Percentiles rank a stretch among this genome's conserved stretches.
Evolutionary conservation across 768 basidiomycete species (phyloP).

Genomic region (Phanerochaete sordida): DNA sequence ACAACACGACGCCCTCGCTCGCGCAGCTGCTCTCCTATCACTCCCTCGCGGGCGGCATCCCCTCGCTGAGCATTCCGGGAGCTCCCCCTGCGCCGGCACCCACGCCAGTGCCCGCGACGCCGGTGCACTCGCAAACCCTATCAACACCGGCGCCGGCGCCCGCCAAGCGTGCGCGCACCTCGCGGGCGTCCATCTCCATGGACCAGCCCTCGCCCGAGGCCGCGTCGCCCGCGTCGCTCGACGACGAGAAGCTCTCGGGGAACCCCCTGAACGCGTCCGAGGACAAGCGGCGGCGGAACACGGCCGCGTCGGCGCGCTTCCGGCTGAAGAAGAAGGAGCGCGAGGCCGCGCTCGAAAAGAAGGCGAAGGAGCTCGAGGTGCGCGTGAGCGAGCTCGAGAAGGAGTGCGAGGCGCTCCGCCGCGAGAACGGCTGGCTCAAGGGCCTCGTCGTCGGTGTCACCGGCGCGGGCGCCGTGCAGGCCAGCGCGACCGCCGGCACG

Average conservation of each 20-base stretch:
- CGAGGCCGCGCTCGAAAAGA: constrained; percentile 82
- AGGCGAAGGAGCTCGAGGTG: constrained; percentile 79
- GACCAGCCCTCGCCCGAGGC: constrained; percentile 27
- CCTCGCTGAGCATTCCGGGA: constrained; percentile 20
- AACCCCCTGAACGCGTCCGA: constrained; percentile 53
- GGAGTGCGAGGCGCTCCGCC: constrained; percentile 83
- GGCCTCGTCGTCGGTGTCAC: constrained; percentile 87
- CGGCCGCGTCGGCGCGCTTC: constrained; percentile 90
- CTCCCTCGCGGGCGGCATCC: constrained; percentile 32
- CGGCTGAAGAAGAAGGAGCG: constrained; percentile 95
- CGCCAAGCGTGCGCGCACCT: constrained; percentile 51
- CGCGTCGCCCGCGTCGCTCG: constrained; percentile 20
- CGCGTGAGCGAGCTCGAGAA: constrained; percentile 81
- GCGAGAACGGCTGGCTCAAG: constrained; percentile 93
- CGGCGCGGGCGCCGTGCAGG: constrained; percentile 48
- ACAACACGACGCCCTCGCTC: constrained; percentile 47
- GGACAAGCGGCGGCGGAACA: constrained; percentile 93
- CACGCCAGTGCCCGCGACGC: neutral
- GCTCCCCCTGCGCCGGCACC: constrained; percentile 16
- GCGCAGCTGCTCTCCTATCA: constrained; percentile 70
- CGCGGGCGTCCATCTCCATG: constrained; percentile 14
- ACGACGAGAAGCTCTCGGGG: constrained; percentile 24
- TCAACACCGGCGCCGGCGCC: constrained; percentile 25
- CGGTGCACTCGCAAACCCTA: constrained; percentile 16
- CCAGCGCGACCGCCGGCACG: constrained; percentile 2